These are phyloP conservation scores for Candida ficus DNA, from an alignment of 805 yeast genomes.

Conservation along the genomic window DNA sequence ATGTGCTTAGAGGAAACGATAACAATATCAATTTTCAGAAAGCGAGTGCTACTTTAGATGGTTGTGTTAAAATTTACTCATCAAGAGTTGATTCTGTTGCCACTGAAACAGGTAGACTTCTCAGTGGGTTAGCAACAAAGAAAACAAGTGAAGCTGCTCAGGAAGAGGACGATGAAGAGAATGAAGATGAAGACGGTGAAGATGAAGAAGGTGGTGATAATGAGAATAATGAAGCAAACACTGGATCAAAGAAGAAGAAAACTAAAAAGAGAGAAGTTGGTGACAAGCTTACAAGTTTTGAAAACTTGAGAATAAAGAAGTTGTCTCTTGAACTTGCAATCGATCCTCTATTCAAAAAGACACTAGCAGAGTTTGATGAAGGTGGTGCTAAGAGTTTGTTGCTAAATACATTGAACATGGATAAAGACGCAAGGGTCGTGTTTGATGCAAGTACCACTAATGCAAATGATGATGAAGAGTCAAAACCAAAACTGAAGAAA, in stretches of 20 bases:
- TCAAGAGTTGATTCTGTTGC: constrained; percentile 93
- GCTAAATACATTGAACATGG: constrained; percentile 55
- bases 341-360: constrained; percentile 73
- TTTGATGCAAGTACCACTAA: constrained; percentile 51
- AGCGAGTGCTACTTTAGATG: constrained; percentile 88
- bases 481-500: constrained; percentile 1
- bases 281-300: constrained; percentile 48
- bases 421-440: constrained; percentile 49
- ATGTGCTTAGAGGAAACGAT: constrained; percentile 69
- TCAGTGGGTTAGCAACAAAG: constrained; percentile 65
- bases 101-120: constrained; percentile 77
- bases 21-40: constrained; percentile 79
- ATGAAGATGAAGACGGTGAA: constrained; percentile 9
- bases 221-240: too few species aligned
- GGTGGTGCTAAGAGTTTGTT: constrained; percentile 74
- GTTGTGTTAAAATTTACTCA: constrained; percentile 88
- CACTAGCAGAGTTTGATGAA: constrained; percentile 74
- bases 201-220: background rate
- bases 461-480: constrained; percentile 13
- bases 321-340: constrained; percentile 59
- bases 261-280: constrained; percentile 26
- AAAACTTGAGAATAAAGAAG: constrained; percentile 44
- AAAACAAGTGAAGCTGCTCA: constrained; percentile 19
- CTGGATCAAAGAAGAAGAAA: constrained; percentile 23
- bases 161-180: constrained; percentile 24